Base-by-base conservation (phyloP, 306 rosid genomes). In the Quercus aquifolioides region DNA sequence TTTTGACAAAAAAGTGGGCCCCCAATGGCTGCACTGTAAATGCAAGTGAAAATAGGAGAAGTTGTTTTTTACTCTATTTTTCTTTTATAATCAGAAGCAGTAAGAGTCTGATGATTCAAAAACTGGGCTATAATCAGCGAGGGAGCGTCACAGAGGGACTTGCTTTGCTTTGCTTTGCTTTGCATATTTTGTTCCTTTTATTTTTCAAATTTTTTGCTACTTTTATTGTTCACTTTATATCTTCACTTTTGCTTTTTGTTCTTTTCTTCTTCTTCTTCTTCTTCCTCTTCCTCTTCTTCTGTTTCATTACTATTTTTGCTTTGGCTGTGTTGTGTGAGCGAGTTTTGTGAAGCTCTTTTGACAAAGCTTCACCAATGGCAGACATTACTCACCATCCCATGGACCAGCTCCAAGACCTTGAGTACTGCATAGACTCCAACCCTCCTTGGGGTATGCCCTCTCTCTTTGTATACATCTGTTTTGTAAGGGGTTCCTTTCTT, bases 341-440 rank as follows among this genome's bases (percentile, higher is more conserved):
- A 72, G 78, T 60, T 89, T 80, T 67, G 43, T 78, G 13, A 38
- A 83, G 35, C 69, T 59, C 83, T 71, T 64, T 52, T 81, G 69
- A 69, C 69, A 83, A 80, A 78, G 49, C 89, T 86, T 84, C 86
- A 33, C 18, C 94, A 87, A 95, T 95, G 99, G 94, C 97, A 4
- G 98, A 95, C 90, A 92, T 92, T 77, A 92, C 89, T 74, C 99
- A 95, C 87, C 86, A 74, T 25, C 99, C 99, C 80, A 95, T 95
- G 99, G 99, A 95, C 81, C 99, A 95, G 77, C 97, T 95, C 70
- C 98, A 95, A 81, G 99, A 95, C 93, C 99, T 95, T 73, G 98
- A 95, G 78, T 95, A 90, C 80, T 95, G 99, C 85, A 87, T 95
- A 85, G 99, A 95, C 93, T 95, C 99, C 57, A 95, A 95, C 80